Conservation (phyloP, 2,329 filamentous ascomycete species). For the Neurospora sp. region DNA sequence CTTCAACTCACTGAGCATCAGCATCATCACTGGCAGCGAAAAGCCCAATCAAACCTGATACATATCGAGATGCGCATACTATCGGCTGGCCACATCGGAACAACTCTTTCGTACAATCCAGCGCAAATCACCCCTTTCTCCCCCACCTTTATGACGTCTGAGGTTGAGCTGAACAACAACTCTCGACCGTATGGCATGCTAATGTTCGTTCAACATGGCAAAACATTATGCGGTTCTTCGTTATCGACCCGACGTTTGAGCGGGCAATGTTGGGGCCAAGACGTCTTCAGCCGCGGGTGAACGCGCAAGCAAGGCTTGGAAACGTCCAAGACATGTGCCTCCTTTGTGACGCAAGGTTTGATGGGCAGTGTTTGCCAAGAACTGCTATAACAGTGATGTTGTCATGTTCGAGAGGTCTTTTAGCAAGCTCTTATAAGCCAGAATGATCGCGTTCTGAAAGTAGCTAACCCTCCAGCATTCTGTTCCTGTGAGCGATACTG, state of each 20-base stretch:
- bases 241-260: background rate
- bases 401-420: background rate
- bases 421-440: background rate
- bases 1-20: background rate
- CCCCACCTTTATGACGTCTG: background rate
- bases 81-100: no score
- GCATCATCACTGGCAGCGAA: background rate
- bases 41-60: no score
- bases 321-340: background rate
- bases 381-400: background rate
- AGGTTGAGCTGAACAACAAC: background rate
- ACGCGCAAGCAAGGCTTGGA: background rate
- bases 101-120: background rate
- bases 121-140: background rate
- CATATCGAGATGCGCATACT: no score
- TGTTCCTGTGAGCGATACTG: background rate
- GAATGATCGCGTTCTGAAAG: no score
- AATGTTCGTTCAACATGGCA: background rate
- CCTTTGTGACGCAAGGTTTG: background rate
- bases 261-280: background rate
- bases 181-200: background rate
- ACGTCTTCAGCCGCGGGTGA: background rate
- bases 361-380: background rate
- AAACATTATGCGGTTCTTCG: background rate
- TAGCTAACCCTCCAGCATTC: background rate